Base-by-base conservation (phyloP, 129 eudicot genomes). In the Sambucus nigra region DNA sequence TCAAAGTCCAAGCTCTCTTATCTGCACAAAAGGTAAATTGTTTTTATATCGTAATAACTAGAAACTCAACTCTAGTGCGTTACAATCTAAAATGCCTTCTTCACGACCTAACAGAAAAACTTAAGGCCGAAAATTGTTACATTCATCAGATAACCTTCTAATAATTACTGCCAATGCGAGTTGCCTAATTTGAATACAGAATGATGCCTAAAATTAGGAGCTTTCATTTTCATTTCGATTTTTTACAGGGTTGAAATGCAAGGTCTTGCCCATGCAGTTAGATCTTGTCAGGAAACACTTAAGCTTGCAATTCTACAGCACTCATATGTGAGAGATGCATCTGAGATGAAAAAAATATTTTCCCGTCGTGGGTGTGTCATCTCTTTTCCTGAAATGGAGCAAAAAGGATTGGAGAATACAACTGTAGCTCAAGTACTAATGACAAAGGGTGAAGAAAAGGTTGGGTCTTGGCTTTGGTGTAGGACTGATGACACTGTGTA, bases 401-500 rank as follows among this genome's bases (percentile, higher is more conserved):
- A 57, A 20, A 88, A 65, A 65, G 97, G 94, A 39, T 55, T 91
- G 81, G 86, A 79, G 68, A 85, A 79, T 41, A 82, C 81, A 35
- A 79, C 80, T 9, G 95, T 85, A 21, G 75, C 79, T 6, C 81
- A 85, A 10, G 77, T 81, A 29, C 61, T 91, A 25, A 81, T 79
- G 94, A 81, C 55, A 18, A 91, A 91, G 70, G 95, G 66, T 25
- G 76, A 80, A 23, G 82, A 71, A 62, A 66, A 69, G 6, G 79
- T 54, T 32, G 86, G 81, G 29, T 71, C 89, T 5, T 85, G 98
- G 98, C 77, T 91, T 18, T 85, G 86, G 81, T 91, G 98, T 69
- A 70, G 64, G 59, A 71, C 74, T 18, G 72, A 85, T 60, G 98
- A 85, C 66, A 76, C 95, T 2, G 94, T 82, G 28, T 69, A 84